These are phyloP conservation scores for Pulveroboletus ravenelii DNA, from an alignment of 768 basidiomycete genomes.

Conservation along the genomic window DNA sequence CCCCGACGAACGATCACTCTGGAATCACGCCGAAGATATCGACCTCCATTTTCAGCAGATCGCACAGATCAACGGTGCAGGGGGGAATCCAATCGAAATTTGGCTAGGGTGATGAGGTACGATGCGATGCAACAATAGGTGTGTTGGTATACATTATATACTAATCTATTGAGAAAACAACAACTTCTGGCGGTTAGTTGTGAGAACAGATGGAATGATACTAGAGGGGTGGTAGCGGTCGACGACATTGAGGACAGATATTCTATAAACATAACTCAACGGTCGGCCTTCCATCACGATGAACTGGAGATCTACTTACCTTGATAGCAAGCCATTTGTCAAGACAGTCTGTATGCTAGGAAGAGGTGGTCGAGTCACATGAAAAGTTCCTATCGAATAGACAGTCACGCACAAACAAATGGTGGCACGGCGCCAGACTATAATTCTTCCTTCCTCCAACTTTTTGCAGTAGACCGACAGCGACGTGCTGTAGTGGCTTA, in stretches of 20 bases:
- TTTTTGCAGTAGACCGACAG: conserved; percentile 36
- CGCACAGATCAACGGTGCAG: conserved; percentile 52
- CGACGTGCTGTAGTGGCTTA: conserved; percentile 32
- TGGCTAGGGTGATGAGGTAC: conserved; percentile 46
- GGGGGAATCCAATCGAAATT: conserved; percentile 63
- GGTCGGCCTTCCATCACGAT: background rate
- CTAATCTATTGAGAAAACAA: background rate
- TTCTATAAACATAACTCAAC: conserved; percentile 43
- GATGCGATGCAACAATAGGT: background rate
- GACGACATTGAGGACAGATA: conserved; percentile 88
- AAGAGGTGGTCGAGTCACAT: background rate
- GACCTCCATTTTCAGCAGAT: conserved; percentile 56
- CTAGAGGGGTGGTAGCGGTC: conserved; percentile 75
- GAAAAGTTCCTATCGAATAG: background rate
- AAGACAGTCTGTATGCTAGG: conserved; percentile 80
- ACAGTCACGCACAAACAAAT: conserved; percentile 65
- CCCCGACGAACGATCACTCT: conserved; percentile 65
- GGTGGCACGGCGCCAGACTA: conserved; percentile 84
- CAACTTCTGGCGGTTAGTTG: background rate
- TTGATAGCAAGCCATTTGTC: conserved; percentile 83
- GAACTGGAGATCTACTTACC: conserved; percentile 30
- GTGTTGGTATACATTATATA: conserved; percentile 11
- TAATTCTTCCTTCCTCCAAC: conserved; percentile 55
- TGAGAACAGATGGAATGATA: background rate
- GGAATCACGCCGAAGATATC: conserved; percentile 51